Evolutionary conservation across 1,284 basidiomycete genomes (phyloP), one percentile per base, ranked within the genome.

Genomic region (Bondarzewia mesenterica): DNA sequence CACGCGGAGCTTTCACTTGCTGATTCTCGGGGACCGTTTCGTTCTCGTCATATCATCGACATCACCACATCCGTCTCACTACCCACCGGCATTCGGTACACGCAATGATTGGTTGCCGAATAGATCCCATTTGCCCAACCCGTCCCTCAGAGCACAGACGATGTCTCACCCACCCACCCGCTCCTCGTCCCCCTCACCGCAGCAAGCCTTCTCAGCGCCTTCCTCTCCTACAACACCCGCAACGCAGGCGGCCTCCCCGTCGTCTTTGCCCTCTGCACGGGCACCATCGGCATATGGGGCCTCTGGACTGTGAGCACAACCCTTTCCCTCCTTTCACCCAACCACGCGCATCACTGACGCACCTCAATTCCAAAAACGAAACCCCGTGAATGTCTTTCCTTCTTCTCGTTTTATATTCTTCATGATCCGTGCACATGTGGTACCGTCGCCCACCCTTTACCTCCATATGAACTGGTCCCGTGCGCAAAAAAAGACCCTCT

Each of bases 151-250:
- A 60, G 54, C 36, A 53, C 48, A 47, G 47, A 44, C 56, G 50
- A 22, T 53, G 50, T 42, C 43, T 48, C 57, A 5, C 56, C 64
- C 8, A 58, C 55, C 20, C 84, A 89, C 58, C 86, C 86, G 3
- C 70, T 89, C 15, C 67, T 89, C 35, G 63, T 69, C 23, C 77
- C 84, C 2, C 58, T 85, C 42, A 74, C 80, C 14, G 57, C 62
- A 7, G 74, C 77, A 15, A 72, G 73, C 48, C 65, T 67, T 35
- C 47, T 81, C 18, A 75, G 80, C 36, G 70, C 83, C 7, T 76
- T 88, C 48, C 54, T 84, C 10, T 76, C 85, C 5, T 89, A 80
- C 61, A 85, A 85, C 57, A 77, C 77, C 8, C 66, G 57, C 15
- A 66, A 69, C 38, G 72, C 84, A 15, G 81, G 84, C 2, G 62